A percentile compares a stretch with the other conserved stretches of the same genome.
phyloP scores from a whole-genome alignment of 352 stramenopile genomes.

The Globisporangium nagaii region DNA sequence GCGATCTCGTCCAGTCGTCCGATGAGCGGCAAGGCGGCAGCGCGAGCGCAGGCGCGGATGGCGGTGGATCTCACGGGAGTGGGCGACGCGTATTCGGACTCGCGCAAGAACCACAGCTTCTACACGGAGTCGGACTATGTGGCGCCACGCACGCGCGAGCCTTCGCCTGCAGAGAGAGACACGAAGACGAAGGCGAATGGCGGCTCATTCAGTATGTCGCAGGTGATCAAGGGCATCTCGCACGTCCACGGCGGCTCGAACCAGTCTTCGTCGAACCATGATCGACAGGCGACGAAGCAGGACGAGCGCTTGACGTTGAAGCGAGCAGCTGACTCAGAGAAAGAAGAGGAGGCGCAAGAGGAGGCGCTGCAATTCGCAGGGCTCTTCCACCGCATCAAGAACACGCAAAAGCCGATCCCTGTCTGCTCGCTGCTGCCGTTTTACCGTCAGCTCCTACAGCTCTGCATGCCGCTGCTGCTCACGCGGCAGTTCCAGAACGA shows the following conservation, averaged over 20 bases:
- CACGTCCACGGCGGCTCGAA: constrained; percentile 33
- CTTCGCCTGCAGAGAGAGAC: constrained; percentile 15
- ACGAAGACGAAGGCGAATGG: constrained; percentile 19
- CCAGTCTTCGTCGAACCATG: neutral
- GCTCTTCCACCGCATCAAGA: constrained; percentile 80
- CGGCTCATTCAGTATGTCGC: constrained; percentile 49
- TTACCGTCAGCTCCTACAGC: constrained; percentile 74
- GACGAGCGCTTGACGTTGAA: neutral
- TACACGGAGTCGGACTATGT: constrained; percentile 64
- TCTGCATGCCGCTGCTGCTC: constrained; percentile 70
- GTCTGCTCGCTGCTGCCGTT: constrained; percentile 74
- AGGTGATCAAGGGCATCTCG: constrained; percentile 59
- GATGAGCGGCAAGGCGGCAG: constrained; percentile 61
- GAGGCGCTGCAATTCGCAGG: constrained; percentile 44
- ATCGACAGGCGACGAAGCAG: neutral
- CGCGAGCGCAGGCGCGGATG: constrained; percentile 31
- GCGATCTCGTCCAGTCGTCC: constrained; percentile 12
- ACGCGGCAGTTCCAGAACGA: constrained; percentile 59
- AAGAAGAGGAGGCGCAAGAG: constrained; percentile 55
- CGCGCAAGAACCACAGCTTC: constrained; percentile 61
- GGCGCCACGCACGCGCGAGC: constrained; percentile 11
- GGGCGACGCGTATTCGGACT: constrained; percentile 25
- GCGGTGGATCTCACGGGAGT: constrained; percentile 45
- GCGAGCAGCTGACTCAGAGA: constrained; percentile 2
- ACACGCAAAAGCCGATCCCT: constrained; percentile 66